Evolutionary conservation across 2,329 filamentous ascomycete species (phyloP).

Genomic region (Alternaria brassicicola): DNA sequence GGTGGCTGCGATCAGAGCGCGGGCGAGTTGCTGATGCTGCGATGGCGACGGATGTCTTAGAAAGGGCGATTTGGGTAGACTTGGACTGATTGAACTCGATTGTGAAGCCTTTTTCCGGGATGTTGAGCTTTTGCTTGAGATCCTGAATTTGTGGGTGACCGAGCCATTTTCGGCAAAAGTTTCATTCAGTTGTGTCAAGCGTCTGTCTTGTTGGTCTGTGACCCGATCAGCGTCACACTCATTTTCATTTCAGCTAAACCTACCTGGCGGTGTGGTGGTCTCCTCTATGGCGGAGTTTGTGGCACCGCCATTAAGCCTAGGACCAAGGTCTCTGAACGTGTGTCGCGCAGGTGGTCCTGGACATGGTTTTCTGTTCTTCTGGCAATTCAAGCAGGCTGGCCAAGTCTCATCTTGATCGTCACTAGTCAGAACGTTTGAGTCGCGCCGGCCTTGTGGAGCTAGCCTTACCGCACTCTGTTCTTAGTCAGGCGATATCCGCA

Average conservation of each 20-base stretch:
- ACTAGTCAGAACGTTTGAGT: slow-evolving; percentile 16
- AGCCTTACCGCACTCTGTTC: slow-evolving; percentile 28
- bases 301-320: slow-evolving; percentile 17
- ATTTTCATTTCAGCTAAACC: background rate
- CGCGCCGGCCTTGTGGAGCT: slow-evolving; percentile 3
- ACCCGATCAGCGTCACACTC: background rate
- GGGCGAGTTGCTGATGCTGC: slow-evolving; percentile 35
- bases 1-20: slow-evolving; percentile 34
- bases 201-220: slow-evolving; percentile 21
- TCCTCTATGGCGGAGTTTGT: background rate
- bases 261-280: slow-evolving; percentile 4
- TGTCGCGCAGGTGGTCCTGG: slow-evolving; percentile 43
- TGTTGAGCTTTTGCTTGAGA: slow-evolving; percentile 19
- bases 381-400: slow-evolving; percentile 44
- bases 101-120: slow-evolving; percentile 11
- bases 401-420: slow-evolving; percentile 41
- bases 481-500: slow-evolving; percentile 12
- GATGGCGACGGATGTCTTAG: slow-evolving; percentile 34
- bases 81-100: slow-evolving; percentile 20
- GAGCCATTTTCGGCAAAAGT: slow-evolving; percentile 36
- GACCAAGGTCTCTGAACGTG: slow-evolving; percentile 41
- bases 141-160: slow-evolving; percentile 37
- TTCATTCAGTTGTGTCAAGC: slow-evolving; percentile 33
- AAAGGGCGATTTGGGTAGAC: slow-evolving; percentile 24
- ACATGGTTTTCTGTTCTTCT: slow-evolving; percentile 43